These are phyloP conservation scores for Tremella fuciformis DNA, from an alignment of 768 basidiomycete genomes.

Conservation along the genomic window DNA sequence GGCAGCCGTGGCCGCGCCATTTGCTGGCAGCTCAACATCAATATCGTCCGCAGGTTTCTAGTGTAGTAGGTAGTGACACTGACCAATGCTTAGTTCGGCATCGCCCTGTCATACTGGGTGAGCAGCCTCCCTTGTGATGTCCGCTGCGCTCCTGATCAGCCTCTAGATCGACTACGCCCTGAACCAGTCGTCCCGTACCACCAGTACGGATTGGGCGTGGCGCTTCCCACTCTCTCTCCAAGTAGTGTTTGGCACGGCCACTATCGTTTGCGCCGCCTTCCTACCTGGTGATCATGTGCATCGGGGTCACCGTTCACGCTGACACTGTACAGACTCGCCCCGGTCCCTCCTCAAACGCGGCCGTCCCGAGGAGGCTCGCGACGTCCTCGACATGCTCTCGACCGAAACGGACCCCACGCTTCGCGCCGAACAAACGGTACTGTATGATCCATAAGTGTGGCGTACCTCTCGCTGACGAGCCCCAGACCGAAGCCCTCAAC, in stretches of 20 bases:
- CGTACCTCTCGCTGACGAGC: background rate
- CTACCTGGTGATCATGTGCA: no score
- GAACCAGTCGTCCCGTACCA: background rate
- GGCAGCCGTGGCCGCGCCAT: conserved; percentile 25
- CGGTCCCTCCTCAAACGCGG: conserved; percentile 43
- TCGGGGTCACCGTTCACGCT: no score
- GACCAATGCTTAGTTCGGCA: background rate
- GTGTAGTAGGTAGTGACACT: no score
- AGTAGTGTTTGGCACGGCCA: conserved; percentile 14
- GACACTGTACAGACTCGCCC: no score
- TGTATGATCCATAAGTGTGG: background rate
- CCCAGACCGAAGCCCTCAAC: background rate
- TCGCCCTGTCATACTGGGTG: background rate
- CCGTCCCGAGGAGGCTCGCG: conserved; percentile 20
- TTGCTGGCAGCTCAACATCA: conserved; percentile 26
- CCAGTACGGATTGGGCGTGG: background rate
- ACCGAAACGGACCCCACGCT: background rate
- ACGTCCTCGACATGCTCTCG: conserved; percentile 16
- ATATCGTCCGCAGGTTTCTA: no score
- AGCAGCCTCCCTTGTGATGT: background rate
- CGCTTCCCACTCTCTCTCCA: conserved; percentile 13
- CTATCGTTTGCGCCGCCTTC: conserved; percentile 44
- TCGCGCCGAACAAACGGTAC: background rate
- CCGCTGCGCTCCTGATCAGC: conserved; percentile 21
- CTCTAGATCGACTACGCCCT: conserved; percentile 17